phyloP scores from a whole-genome alignment of 768 basidiomycete genomes.

The Crepidotus variabilis region DNA sequence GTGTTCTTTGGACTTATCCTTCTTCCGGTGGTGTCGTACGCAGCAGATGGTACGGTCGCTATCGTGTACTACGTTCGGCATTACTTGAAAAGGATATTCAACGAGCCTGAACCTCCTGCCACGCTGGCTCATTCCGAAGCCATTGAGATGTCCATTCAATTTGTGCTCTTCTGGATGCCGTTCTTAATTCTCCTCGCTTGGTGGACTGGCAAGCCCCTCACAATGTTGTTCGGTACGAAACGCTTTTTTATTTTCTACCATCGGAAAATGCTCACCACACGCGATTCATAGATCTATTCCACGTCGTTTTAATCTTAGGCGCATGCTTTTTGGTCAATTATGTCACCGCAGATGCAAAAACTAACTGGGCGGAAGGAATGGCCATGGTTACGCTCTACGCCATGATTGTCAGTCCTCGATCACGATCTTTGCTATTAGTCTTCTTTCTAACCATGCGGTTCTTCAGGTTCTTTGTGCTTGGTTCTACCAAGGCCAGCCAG shows the following conservation, averaged over 20 bases:
- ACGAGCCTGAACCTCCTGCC: constrained; percentile 39
- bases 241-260: neutral
- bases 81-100: constrained; percentile 35
- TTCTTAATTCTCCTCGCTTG: constrained; percentile 65
- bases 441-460: neutral
- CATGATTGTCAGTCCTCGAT: constrained; percentile 46
- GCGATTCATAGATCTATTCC: constrained; percentile 55
- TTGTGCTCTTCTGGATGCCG: constrained; percentile 78
- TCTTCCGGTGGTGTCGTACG: constrained; percentile 70
- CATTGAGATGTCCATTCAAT: constrained; percentile 78
- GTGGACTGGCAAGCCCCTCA: constrained; percentile 59
- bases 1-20: constrained; percentile 64
- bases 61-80: constrained; percentile 52
- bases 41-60: constrained; percentile 64
- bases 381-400: constrained; percentile 64
- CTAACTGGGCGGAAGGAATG: constrained; percentile 74
- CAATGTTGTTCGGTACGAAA: constrained; percentile 60
- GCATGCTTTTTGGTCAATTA: constrained; percentile 78
- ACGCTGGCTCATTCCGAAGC: constrained; percentile 64
- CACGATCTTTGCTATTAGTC: neutral
- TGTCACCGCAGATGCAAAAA: constrained; percentile 74
- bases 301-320: constrained; percentile 60
- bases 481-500: constrained; percentile 60
- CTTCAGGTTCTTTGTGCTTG: constrained; percentile 58
- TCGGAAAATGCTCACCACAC: neutral